Conservation (phyloP, 2,329 filamentous ascomycete species). For the Fusarium begoniae region DNA sequence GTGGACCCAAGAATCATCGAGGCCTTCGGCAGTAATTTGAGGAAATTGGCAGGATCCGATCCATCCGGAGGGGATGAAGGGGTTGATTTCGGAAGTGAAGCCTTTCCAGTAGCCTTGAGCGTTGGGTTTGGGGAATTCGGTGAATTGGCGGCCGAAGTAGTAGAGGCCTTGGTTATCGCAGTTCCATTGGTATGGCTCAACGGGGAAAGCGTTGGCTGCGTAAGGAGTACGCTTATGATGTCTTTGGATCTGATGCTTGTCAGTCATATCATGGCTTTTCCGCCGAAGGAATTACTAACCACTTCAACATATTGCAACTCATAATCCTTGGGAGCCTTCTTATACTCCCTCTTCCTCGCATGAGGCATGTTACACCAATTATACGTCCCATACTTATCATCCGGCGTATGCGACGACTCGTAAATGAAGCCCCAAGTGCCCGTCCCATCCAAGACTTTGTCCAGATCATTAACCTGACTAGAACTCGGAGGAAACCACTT, state of each 20-base stretch:
- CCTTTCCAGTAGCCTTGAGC: constrained; percentile 72
- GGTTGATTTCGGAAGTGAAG: constrained; percentile 70
- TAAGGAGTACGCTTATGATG: constrained; percentile 90
- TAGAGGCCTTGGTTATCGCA: constrained; percentile 76
- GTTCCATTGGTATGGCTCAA: constrained; percentile 76
- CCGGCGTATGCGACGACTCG: constrained; percentile 69
- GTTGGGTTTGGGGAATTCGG: constrained; percentile 52
- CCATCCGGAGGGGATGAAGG: constrained; percentile 73
- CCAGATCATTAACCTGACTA: constrained; percentile 69
- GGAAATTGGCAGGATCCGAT: constrained; percentile 82
- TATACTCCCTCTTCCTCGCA: constrained; percentile 73
- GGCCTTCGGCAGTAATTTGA: constrained; percentile 76
- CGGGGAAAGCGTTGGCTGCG: constrained; percentile 77
- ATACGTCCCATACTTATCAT: constrained; percentile 68
- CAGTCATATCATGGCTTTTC: fast-evolving
- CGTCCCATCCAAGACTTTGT: constrained; percentile 62
- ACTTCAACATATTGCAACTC: constrained; percentile 79
- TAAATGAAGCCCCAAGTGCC: constrained; percentile 80
- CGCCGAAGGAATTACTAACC: constrained; percentile 52
- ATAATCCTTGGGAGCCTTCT: constrained; percentile 62
- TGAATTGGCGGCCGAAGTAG: constrained; percentile 70
- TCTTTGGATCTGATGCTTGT: constrained; percentile 70
- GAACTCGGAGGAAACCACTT: constrained; percentile 67
- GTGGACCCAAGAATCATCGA: constrained; percentile 80
- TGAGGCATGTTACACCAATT: constrained; percentile 93